These are phyloP conservation scores for Mrakia blollopis DNA, from an alignment of 768 basidiomycete genomes.

Conservation along the genomic window DNA sequence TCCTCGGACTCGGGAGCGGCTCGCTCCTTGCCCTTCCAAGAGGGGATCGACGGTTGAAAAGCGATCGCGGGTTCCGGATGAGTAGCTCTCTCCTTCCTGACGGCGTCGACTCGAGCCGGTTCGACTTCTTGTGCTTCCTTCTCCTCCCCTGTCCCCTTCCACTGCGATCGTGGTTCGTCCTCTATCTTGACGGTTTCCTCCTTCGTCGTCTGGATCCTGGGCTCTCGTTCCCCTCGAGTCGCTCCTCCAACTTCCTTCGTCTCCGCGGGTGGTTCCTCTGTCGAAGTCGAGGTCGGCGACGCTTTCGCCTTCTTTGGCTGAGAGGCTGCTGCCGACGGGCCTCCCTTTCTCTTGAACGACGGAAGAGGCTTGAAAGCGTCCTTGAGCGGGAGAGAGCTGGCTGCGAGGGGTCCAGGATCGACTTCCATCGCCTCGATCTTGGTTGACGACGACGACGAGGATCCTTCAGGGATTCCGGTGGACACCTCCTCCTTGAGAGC, in stretches of 20 bases:
- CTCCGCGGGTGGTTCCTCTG: background rate
- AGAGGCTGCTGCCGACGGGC: background rate
- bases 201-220: background rate
- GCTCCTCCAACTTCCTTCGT: background rate
- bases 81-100: too few relatives aligned
- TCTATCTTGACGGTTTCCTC: background rate
- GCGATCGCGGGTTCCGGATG: background rate
- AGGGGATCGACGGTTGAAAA: background rate
- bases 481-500: background rate
- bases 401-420: background rate
- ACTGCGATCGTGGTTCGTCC: too few relatives aligned
- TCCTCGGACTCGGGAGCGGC: background rate
- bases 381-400: background rate
- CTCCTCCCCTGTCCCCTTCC: background rate
- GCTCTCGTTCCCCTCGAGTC: background rate
- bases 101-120: background rate
- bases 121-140: background rate
- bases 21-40: background rate
- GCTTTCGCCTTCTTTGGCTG: background rate
- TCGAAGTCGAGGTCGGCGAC: background rate
- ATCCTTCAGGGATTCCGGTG: background rate
- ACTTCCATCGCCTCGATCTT: background rate
- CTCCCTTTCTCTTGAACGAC: background rate
- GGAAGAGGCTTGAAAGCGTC: background rate
- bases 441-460: background rate